Conservation (phyloP, 75 land plant genomes). For the Sequoiadendron giganteum region DNA sequence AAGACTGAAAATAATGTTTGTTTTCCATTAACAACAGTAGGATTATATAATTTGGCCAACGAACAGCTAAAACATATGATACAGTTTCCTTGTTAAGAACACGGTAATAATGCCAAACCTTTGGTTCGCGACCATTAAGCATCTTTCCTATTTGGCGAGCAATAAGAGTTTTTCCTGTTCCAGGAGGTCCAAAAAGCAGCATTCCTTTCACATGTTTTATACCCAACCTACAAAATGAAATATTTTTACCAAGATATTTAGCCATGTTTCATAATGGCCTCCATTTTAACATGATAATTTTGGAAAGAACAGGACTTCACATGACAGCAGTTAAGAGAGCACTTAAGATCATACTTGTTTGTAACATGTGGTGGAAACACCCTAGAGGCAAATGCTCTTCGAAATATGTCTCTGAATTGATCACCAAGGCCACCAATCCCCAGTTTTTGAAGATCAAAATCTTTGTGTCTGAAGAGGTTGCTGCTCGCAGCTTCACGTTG, state of each 20-base stretch:
- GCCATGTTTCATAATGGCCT: neutral
- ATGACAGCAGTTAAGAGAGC: neutral
- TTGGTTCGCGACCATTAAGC: constrained; percentile 96
- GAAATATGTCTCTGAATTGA: constrained; percentile 93
- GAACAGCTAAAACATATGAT: neutral
- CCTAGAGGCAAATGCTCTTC: constrained; percentile 99
- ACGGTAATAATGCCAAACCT: constrained; percentile 42
- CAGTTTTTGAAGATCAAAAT: constrained; percentile 83
- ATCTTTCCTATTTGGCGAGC: constrained; percentile 99
- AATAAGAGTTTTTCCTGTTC: constrained; percentile 98
- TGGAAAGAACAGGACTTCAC: neutral
- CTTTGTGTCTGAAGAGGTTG: constrained; percentile 87
- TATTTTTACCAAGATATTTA: neutral
- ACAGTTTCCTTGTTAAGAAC: neutral
- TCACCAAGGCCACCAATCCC: constrained; percentile 94
- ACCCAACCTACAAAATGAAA: constrained; percentile 65
- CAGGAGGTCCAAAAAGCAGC: constrained; percentile 97
- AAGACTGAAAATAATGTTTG: neutral
- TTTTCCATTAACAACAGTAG: neutral
- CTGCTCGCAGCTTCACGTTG: constrained; percentile 88
- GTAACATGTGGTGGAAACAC: constrained; percentile 97
- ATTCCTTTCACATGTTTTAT: constrained; percentile 97
- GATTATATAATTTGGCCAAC: neutral
- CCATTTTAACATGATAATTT: neutral
- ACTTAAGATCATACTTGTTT: constrained; percentile 45